A percentile compares a stretch with the other conserved stretches of the same genome.
Evolutionary conservation across 2,329 filamentous ascomycete genomes (phyloP).

Genomic region (Trichoderma sp.): DNA sequence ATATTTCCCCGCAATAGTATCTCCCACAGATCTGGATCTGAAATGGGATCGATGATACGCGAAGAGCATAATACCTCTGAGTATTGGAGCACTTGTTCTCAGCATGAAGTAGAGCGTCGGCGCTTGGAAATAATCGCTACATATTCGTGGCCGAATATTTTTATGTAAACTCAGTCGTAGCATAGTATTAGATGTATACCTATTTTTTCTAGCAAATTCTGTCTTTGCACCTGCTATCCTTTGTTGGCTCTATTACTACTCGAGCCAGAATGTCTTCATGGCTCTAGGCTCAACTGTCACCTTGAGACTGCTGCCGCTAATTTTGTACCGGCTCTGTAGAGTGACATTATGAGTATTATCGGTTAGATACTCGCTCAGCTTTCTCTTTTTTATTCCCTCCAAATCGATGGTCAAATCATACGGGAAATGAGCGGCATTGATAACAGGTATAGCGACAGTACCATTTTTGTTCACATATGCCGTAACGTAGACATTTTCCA

Average conservation of each 20-base stretch:
- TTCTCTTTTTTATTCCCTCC: conserved; percentile 16
- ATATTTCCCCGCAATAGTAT: too few relatives aligned
- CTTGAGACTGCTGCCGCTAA: conserved; percentile 7
- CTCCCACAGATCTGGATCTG: too few relatives aligned
- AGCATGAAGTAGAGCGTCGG: neutral
- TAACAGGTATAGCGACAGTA: conserved; percentile 13
- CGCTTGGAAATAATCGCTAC: neutral
- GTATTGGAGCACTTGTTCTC: neutral
- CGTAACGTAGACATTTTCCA: conserved; percentile 17
- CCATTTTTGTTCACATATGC: conserved; percentile 15
- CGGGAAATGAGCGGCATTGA: conserved; percentile 20
- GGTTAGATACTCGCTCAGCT: conserved; percentile 19
- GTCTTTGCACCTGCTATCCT: neutral
- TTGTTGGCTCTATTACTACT: neutral
- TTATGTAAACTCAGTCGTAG: neutral
- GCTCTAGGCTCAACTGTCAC: conserved; percentile 17
- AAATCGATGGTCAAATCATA: conserved; percentile 16
- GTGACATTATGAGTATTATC: conserved; percentile 19
- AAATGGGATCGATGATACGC: too few relatives aligned
- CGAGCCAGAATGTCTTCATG: conserved; percentile 21
- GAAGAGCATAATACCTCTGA: neutral
- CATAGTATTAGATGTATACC: neutral
- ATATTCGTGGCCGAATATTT: neutral
- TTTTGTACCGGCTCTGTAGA: conserved; percentile 9
- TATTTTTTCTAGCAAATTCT: neutral